phyloP scores from a whole-genome alignment of 1,284 basidiomycete genomes.

The Austroboletus sp. region DNA sequence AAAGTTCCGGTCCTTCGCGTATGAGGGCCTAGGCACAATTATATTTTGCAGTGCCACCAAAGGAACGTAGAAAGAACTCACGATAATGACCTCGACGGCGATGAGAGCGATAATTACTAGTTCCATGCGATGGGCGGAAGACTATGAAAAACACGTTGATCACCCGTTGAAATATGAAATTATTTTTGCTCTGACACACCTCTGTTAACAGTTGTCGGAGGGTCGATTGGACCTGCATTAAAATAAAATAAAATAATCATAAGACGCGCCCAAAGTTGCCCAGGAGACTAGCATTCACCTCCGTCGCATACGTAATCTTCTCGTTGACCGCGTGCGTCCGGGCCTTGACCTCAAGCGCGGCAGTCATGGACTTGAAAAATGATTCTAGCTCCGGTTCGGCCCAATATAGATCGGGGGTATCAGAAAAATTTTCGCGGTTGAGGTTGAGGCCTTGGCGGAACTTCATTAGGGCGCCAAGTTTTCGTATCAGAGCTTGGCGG shows the following conservation, averaged over 20 bases:
- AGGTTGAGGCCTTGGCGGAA: constrained; percentile 84
- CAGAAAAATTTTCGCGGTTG: constrained; percentile 81
- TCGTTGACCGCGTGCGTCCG: constrained; percentile 79
- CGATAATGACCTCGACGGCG: constrained; percentile 84
- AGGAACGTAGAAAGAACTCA: constrained; percentile 41
- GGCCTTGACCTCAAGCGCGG: constrained; percentile 75
- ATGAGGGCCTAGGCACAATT: constrained; percentile 36
- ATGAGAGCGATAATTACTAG: constrained; percentile 85
- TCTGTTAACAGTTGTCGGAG: constrained; percentile 74
- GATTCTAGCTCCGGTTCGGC: constrained; percentile 81
- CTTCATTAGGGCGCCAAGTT: constrained; percentile 81
- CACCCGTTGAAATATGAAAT: background rate
- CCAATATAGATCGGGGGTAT: constrained; percentile 89
- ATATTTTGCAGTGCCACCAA: constrained; percentile 16
- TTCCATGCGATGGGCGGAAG: constrained; percentile 83
- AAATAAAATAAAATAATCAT: constrained; percentile 8
- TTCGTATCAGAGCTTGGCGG: constrained; percentile 75
- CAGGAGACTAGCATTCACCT: constrained; percentile 39
- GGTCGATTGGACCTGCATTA: constrained; percentile 55
- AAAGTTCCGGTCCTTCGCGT: constrained; percentile 30
- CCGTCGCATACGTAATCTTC: constrained; percentile 88
- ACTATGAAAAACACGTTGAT: constrained; percentile 39
- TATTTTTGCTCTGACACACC: constrained; percentile 34
- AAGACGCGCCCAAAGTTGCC: background rate
- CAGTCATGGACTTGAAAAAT: constrained; percentile 77